A percentile compares a stretch with the other conserved stretches of the same genome.
Conservation (phyloP, 2,329 filamentous ascomycete species). For the Phaeosphaeriaceae sp. region DNA sequence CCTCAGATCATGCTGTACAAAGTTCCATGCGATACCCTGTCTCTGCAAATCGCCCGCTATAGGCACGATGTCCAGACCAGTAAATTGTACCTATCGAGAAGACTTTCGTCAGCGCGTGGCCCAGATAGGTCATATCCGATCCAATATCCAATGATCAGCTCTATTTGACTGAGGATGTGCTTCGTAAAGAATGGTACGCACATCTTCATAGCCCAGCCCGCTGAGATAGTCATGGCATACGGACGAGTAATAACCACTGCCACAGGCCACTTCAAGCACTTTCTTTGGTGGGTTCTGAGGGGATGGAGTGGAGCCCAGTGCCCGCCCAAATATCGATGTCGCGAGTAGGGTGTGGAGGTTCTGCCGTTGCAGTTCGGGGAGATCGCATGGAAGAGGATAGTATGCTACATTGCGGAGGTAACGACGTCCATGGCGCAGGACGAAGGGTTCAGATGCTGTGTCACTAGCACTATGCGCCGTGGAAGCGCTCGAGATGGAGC, state of each 20-base stretch:
- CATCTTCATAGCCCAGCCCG: conserved; percentile 69
- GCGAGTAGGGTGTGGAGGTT: conserved; percentile 82
- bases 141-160: background rate
- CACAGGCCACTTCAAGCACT: conserved; percentile 87
- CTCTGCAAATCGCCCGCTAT: conserved; percentile 70
- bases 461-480: conserved; percentile 40
- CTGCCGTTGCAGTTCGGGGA: conserved; percentile 86
- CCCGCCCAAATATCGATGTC: conserved; percentile 80
- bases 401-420: conserved; percentile 76
- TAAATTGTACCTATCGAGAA: conserved; percentile 66
- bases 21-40: conserved; percentile 84
- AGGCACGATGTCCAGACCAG: conserved; percentile 81
- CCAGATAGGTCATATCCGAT: background rate
- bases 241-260: conserved; percentile 87
- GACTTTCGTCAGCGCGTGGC: background rate
- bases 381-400: conserved; percentile 89
- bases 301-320: conserved; percentile 75
- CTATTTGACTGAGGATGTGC: background rate
- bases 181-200: background rate
- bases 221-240: conserved; percentile 83
- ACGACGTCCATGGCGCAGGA: conserved; percentile 78
- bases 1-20: conserved; percentile 86
- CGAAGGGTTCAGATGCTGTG: conserved; percentile 56
- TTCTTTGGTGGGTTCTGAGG: conserved; percentile 69
- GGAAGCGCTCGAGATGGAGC: conserved; percentile 49